phyloP scores from a whole-genome alignment of 176 grass and related monocot species.

The barley (Hordeum vulgare) region DNA sequence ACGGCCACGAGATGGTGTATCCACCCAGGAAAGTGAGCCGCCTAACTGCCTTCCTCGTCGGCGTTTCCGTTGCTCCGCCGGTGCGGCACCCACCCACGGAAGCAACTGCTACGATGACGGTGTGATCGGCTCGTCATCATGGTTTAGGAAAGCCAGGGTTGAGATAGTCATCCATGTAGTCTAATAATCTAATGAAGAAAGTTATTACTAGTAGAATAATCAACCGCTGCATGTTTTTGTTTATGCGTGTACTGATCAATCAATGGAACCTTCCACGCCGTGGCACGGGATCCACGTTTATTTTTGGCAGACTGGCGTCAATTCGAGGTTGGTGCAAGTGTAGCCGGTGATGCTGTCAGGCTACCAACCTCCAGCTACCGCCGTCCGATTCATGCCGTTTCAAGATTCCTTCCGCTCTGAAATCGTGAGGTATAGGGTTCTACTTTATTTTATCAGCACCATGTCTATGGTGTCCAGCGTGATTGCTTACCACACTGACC shows the following conservation, averaged over 20 bases:
- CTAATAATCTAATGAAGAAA: too few relatives aligned
- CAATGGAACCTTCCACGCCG: not conserved
- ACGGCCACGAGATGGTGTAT: not conserved
- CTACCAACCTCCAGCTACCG: constrained; percentile 71
- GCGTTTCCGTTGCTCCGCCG: constrained; percentile 6
- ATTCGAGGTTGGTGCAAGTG: not conserved
- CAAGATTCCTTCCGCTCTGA: not conserved
- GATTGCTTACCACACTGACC: too few relatives aligned
- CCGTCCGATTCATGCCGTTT: constrained; percentile 20
- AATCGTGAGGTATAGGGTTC: too few relatives aligned
- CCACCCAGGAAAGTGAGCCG: not conserved
- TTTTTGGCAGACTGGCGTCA: too few relatives aligned
- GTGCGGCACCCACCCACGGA: not conserved
- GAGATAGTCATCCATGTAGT: not conserved
- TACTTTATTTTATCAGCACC: too few relatives aligned
- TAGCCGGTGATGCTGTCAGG: constrained; percentile 29
- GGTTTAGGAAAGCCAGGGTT: not conserved
- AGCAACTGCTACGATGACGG: not conserved
- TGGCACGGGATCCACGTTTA: constrained; percentile 5
- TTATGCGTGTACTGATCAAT: not conserved
- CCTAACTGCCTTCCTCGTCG: not conserved
- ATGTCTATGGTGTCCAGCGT: too few relatives aligned
- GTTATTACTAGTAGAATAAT: too few relatives aligned
- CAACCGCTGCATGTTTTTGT: too few relatives aligned
- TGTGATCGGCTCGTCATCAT: not conserved